Conservation (phyloP, 2,329 filamentous ascomycete genomes). For the Monosporascus sp. region DNA sequence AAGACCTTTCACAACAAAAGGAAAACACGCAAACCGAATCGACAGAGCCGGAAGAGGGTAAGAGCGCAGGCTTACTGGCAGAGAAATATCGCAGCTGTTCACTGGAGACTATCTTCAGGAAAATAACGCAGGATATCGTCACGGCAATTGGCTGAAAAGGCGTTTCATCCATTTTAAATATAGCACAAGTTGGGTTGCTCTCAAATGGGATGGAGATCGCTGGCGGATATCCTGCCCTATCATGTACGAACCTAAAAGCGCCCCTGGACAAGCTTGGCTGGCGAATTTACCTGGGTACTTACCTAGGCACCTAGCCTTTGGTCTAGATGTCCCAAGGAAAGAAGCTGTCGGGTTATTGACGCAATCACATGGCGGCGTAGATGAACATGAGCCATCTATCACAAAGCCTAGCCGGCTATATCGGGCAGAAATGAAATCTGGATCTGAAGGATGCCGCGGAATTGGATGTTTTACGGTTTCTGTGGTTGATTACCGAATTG, state of each 20-base stretch:
- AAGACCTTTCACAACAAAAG: conserved; percentile 41
- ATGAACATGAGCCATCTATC: not conserved
- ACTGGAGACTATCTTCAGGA: conserved; percentile 61
- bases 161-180: not conserved
- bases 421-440: not conserved
- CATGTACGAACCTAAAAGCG: not conserved
- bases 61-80: conserved; percentile 47
- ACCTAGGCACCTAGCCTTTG: not conserved
- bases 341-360: not conserved
- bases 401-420: not conserved
- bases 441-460: not conserved
- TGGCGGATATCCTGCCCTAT: not conserved
- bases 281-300: no score
- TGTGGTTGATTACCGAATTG: not conserved
- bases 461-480: not conserved
- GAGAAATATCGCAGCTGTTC: conserved; percentile 71
- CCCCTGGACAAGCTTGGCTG: not conserved
- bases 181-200: not conserved
- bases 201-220: not conserved
- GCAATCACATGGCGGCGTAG: no score
- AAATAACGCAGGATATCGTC: conserved; percentile 53
- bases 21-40: conserved; percentile 19
- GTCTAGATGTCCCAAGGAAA: not conserved
- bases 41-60: conserved; percentile 21
- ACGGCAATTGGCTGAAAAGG: conserved; percentile 27